Conservation (phyloP, 371 early-diverging fungal species). For the Mortierella sp. region DNA sequence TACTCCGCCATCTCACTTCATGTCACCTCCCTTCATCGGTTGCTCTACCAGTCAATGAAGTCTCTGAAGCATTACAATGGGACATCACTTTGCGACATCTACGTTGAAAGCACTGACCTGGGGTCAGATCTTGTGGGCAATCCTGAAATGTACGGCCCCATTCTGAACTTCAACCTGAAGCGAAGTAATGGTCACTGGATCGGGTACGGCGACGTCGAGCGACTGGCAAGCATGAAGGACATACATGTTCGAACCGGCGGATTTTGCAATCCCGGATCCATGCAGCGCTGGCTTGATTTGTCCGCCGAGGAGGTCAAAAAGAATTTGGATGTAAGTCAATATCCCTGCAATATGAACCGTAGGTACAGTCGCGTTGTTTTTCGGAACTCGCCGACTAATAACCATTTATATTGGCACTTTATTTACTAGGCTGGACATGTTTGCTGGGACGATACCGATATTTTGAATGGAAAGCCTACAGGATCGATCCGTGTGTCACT, state of each 20-base stretch:
- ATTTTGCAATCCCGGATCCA: slow-evolving; percentile 84
- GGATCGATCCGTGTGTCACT: slow-evolving; percentile 81
- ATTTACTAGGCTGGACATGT: slow-evolving; percentile 63
- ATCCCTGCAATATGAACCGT: background rate
- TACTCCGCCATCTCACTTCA: slow-evolving; percentile 57
- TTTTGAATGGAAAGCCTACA: slow-evolving; percentile 69
- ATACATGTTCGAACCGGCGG: slow-evolving; percentile 79
- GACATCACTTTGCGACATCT: slow-evolving; percentile 62
- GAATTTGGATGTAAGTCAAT: slow-evolving; percentile 47
- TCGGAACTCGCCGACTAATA: background rate
- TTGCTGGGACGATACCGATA: slow-evolving; percentile 79
- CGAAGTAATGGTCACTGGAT: slow-evolving; percentile 64
- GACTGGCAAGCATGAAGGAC: slow-evolving; percentile 68
- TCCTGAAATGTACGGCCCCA: slow-evolving; percentile 67
- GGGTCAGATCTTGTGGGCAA: slow-evolving; percentile 20
- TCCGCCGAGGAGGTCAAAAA: slow-evolving; percentile 53
- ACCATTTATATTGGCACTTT: too few species aligned
- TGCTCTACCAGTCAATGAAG: slow-evolving; percentile 57
- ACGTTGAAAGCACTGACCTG: slow-evolving; percentile 42
- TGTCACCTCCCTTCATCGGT: slow-evolving; percentile 52
- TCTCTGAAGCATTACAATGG: slow-evolving; percentile 66
- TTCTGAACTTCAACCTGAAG: slow-evolving; percentile 74
- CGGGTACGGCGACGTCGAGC: slow-evolving; percentile 69
- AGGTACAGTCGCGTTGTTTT: too few species aligned
- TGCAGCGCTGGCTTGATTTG: slow-evolving; percentile 69